phyloP scores from a whole-genome alignment of 2,329 filamentous ascomycete genomes.

The Amesomyces nigricolor region DNA sequence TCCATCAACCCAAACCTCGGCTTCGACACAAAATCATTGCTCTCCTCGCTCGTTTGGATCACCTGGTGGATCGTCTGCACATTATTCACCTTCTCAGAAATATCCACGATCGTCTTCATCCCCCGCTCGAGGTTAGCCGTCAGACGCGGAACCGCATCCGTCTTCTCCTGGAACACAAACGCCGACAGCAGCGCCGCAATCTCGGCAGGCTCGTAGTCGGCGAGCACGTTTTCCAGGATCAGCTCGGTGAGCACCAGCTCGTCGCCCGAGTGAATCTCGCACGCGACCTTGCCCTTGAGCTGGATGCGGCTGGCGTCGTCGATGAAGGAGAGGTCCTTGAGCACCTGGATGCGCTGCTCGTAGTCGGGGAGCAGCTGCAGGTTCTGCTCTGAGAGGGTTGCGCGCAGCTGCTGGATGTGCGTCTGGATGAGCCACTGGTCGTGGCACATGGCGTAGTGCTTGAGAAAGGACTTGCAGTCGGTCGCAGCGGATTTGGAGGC shows the following conservation, averaged over 20 bases:
- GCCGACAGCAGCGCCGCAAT: constrained; percentile 89
- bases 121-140: constrained; percentile 78
- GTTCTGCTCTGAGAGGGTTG: constrained; percentile 92
- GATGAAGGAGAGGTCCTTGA: constrained; percentile 88
- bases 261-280: constrained; percentile 95
- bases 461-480: constrained; percentile 71
- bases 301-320: constrained; percentile 82
- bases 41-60: constrained; percentile 81
- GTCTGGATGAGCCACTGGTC: constrained; percentile 96
- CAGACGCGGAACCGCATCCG: constrained; percentile 70
- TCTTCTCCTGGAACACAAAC: constrained; percentile 98
- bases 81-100: constrained; percentile 87
- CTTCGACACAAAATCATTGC: constrained; percentile 82
- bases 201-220: constrained; percentile 91
- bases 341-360: constrained; percentile 85
- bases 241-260: constrained; percentile 94
- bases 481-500: constrained; percentile 62
- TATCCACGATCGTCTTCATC: constrained; percentile 77
- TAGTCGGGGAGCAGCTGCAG: constrained; percentile 94
- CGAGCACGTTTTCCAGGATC: constrained; percentile 92
- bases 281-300: constrained; percentile 96
- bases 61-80: constrained; percentile 89
- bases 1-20: constrained; percentile 92
- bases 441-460: constrained; percentile 94
- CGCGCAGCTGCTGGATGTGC: constrained; percentile 80